Percentiles rank a stretch among this genome's conserved stretches.
These are phyloP conservation scores for Saccharomycopsis selenospora DNA, from an alignment of 805 yeast species.

Conservation along the genomic window DNA sequence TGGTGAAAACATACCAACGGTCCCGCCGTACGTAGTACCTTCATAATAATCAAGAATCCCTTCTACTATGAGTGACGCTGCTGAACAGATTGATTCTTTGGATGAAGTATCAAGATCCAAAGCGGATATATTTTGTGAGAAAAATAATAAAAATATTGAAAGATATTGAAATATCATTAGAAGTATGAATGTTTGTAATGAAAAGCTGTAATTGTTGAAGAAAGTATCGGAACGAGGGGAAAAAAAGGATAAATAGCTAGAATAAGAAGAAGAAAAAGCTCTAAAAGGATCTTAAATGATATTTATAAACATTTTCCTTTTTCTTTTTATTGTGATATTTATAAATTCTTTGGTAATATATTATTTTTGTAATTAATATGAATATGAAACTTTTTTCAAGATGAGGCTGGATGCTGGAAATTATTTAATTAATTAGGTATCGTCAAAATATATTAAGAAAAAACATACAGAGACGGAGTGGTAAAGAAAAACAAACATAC, in stretches of 20 bases:
- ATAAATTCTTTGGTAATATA: too few species aligned
- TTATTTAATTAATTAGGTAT: too few species aligned
- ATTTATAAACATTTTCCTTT: too few species aligned
- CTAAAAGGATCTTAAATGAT: background rate
- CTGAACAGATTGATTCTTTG: slow-evolving; percentile 34
- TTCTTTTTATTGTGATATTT: too few species aligned
- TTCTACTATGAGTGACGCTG: slow-evolving; percentile 30
- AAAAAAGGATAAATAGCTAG: too few species aligned
- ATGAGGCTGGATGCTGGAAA: too few species aligned
- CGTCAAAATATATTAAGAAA: background rate
- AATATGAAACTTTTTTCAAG: too few species aligned
- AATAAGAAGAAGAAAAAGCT: background rate
- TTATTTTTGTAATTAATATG: too few species aligned
- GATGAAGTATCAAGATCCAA: slow-evolving; percentile 26
- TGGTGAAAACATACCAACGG: slow-evolving; percentile 38
- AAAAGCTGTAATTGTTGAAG: too few species aligned
- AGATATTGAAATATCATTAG: background rate
- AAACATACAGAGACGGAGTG: slow-evolving; percentile 2
- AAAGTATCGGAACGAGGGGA: too few species aligned
- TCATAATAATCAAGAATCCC: slow-evolving; percentile 42
- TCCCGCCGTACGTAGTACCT: slow-evolving; percentile 38
- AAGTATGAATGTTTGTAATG: background rate
- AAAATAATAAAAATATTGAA: background rate
- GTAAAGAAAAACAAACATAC: background rate
- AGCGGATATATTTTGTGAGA: background rate